Conservation (phyloP, 2,329 filamentous ascomycete genomes). For the Onygenales sp. region DNA sequence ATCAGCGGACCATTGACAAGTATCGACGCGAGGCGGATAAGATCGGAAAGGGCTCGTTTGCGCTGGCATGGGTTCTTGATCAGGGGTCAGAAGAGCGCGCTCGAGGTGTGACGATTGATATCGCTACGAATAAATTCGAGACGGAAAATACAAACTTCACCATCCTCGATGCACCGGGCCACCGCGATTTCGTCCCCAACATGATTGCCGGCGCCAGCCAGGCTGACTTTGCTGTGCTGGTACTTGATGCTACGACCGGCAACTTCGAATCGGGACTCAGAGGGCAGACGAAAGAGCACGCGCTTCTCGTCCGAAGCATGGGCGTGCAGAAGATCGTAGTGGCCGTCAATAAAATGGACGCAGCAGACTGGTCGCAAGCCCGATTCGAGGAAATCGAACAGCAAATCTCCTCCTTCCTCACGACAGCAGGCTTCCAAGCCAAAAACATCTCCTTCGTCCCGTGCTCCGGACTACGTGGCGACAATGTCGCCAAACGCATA, state of each 20-base stretch:
- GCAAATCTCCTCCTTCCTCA: conserved; percentile 74
- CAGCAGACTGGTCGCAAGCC: conserved; percentile 69
- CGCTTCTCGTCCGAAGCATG: conserved; percentile 78
- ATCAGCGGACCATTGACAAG: conserved; percentile 79
- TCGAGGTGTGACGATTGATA: conserved; percentile 90
- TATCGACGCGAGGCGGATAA: conserved; percentile 81
- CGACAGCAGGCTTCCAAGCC: conserved; percentile 66
- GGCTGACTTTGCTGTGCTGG: conserved; percentile 89
- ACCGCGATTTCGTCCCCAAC: conserved; percentile 93
- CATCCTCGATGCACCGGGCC: conserved; percentile 88
- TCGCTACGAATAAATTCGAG: conserved; percentile 89
- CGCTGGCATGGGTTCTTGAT: conserved; percentile 93
- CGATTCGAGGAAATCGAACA: conserved; percentile 78
- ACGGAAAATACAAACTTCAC: conserved; percentile 82
- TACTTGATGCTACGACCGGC: conserved; percentile 82
- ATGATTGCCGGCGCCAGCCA: conserved; percentile 98
- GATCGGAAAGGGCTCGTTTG: conserved; percentile 91
- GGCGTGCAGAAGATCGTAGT: conserved; percentile 82
- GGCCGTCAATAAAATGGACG: conserved; percentile 92
- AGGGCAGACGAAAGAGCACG: conserved; percentile 91
- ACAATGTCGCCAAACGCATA: conserved; percentile 59
- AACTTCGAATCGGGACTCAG: conserved; percentile 90
- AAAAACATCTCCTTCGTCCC: conserved; percentile 83
- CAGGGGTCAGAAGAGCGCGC: conserved; percentile 81
- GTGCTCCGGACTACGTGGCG: conserved; percentile 78